phyloP scores from a whole-genome alignment of 352 stramenopile genomes.

The Globisporangium yorkense region DNA sequence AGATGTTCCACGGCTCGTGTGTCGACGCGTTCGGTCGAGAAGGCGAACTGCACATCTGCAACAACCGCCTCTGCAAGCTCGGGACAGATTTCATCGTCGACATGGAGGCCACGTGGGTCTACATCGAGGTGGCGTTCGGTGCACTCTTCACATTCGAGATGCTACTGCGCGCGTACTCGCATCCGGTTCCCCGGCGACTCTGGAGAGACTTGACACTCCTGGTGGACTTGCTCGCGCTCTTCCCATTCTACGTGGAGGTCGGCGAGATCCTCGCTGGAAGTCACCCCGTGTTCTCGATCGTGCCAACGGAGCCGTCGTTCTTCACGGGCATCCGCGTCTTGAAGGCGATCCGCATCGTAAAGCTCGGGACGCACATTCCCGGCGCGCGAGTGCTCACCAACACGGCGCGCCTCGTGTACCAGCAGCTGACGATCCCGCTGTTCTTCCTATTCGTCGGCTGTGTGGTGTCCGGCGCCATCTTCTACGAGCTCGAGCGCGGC shows the following conservation, averaged over 20 bases:
- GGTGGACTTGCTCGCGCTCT: constrained; percentile 20
- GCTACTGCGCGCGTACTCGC: constrained; percentile 19
- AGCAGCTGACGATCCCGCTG: constrained; percentile 33
- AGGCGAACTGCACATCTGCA: constrained; percentile 22
- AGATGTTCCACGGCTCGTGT: constrained; percentile 17
- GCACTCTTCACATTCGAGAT: constrained; percentile 37
- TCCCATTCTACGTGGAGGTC: constrained; percentile 31
- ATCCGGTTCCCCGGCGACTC: constrained; percentile 21
- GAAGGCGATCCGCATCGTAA: constrained; percentile 43
- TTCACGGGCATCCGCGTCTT: constrained; percentile 33
- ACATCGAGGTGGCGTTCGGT: constrained; percentile 38
- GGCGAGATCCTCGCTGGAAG: constrained; percentile 16
- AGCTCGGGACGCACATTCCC: constrained; percentile 37
- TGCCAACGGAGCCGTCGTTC: constrained; percentile 33
- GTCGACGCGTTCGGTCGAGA: constrained; percentile 17
- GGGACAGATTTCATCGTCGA: constrained; percentile 29
- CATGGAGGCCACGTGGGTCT: constrained; percentile 48
- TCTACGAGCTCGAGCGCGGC: constrained; percentile 45
- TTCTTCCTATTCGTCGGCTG: constrained; percentile 49
- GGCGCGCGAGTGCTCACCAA: constrained; percentile 26
- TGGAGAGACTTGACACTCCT: constrained; percentile 21
- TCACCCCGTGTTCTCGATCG: constrained; percentile 28
- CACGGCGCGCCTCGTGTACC: constrained; percentile 26
- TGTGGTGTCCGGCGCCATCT: constrained; percentile 29
- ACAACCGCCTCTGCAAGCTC: constrained; percentile 40